Percentiles rank a stretch among this genome's conserved stretches.
Evolutionary conservation across 2,329 filamentous ascomycete genomes (phyloP).

Genomic region (Aspergillus texensis): DNA sequence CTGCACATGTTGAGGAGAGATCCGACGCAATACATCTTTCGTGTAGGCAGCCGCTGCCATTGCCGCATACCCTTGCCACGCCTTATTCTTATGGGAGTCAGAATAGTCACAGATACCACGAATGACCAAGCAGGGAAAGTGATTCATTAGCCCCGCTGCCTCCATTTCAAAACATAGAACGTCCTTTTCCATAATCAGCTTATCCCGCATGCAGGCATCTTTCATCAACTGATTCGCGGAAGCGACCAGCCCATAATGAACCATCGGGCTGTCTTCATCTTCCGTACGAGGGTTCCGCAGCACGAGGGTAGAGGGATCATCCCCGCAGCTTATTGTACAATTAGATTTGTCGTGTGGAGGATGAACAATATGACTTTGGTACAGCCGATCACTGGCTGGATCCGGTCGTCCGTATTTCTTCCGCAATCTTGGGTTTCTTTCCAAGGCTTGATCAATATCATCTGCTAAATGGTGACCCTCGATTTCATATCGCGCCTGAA

Average conservation of each 20-base stretch:
- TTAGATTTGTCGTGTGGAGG: too few species aligned
- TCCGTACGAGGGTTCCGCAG: neutral
- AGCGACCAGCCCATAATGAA: neutral
- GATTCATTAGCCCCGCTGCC: neutral
- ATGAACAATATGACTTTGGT: too few species aligned
- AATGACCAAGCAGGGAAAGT: neutral
- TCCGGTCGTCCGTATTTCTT: too few species aligned
- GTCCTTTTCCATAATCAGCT: neutral
- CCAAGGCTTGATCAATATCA: too few species aligned
- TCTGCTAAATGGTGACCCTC: too few species aligned
- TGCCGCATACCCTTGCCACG: constrained; percentile 9
- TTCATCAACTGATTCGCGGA: constrained; percentile 1
- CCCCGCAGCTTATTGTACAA: too few species aligned
- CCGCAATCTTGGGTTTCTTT: too few species aligned
- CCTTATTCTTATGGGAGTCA: constrained; percentile 1
- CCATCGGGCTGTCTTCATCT: too few species aligned
- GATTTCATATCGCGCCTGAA: too few species aligned
- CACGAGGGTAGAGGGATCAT: neutral
- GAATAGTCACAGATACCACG: constrained; percentile 6
- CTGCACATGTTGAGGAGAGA: neutral
- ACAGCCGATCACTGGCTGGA: too few species aligned
- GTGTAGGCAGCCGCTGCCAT: constrained; percentile 11
- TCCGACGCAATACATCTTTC: neutral
- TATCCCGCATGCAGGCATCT: neutral
- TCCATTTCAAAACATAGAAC: neutral